Percentiles rank a stretch among this genome's conserved stretches.
Evolutionary conservation across 2,329 filamentous ascomycete genomes (phyloP).

Genomic region (Corinectria fuckeliana): DNA sequence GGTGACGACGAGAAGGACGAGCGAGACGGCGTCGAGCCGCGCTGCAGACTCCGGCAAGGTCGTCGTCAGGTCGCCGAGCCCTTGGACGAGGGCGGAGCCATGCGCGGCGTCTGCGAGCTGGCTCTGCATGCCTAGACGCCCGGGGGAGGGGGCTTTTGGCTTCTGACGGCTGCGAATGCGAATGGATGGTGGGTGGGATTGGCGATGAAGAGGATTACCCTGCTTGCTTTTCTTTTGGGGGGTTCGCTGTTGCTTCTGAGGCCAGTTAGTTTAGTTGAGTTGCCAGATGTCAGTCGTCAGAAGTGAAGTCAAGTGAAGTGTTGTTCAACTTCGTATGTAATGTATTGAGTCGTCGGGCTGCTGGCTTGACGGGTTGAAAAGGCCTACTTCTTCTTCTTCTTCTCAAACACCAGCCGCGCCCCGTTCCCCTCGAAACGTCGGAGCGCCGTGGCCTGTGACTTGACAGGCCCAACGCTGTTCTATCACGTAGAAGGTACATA

Average conservation of each 20-base stretch:
- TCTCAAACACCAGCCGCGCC: conserved; percentile 10
- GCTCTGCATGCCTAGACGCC: conserved; percentile 22
- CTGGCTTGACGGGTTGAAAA: conserved; percentile 1
- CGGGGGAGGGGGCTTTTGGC: too few relatives aligned
- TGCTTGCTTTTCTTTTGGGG: neutral
- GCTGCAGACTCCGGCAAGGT: conserved; percentile 30
- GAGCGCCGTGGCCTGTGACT: conserved; percentile 15
- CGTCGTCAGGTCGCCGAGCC: conserved; percentile 29
- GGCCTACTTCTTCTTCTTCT: too few relatives aligned
- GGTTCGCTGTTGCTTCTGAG: neutral
- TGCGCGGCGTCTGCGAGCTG: conserved; percentile 24
- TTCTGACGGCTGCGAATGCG: too few relatives aligned
- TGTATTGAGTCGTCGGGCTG: neutral
- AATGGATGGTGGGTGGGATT: neutral
- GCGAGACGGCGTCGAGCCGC: conserved; percentile 40
- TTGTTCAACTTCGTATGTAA: conserved; percentile 6
- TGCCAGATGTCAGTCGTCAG: neutral
- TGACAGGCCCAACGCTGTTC: too few relatives aligned
- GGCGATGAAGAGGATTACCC: neutral
- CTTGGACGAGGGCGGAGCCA: conserved; percentile 24
- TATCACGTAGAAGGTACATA: neutral
- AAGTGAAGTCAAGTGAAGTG: neutral
- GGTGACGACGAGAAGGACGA: conserved; percentile 52
- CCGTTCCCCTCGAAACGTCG: conserved; percentile 12
- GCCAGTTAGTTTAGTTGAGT: neutral